Evolutionary conservation across 306 rosid species (phyloP), one percentile per base, ranked within the genome.

Genomic region (Pachyrhizus erosus): DNA sequence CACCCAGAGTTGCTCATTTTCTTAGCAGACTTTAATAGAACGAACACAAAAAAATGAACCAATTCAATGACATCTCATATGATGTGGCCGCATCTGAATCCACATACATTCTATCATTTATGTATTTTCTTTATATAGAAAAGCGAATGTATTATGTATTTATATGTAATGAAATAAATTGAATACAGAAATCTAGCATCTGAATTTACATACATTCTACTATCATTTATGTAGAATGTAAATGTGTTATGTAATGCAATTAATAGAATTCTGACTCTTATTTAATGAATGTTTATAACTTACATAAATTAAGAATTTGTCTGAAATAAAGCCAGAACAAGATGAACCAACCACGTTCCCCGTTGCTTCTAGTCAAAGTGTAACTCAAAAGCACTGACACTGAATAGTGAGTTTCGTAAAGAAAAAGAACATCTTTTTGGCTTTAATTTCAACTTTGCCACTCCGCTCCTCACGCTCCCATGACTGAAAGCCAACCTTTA

Each of bases 401-500:
- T 45, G 60, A 5, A 21, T n/a, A 73, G 21, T 17, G 49, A 11
- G 40, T 37, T 17, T 67, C 27, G 2, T 10, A 40, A 39, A 9
- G 5, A 10, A 68, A 68, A 68, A 9, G 73, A 12, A 68, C 73
- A 40, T 20, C 31, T 20, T 68, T 68, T 43, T 23, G 3, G 3
- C 58, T 82, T 76, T 65, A 84, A 71, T 88, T 81, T 84, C 88
- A 75, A 57, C 75, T 40, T 46, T 18, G 46, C 85, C 87, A 73
- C 84, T 70, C 83, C 78, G 80, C 81, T 70, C 86, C 79, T 66
- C 85, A 78, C 91, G 90, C 93, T 84, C 91, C 87, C 46, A 40
- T 37, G 46, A 0, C 78, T 1, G 20, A 48, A 54, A 21, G 26
- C 62, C 74, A 54, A 64, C 39, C 80, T 81, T 87, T 82, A 70